phyloP scores from a whole-genome alignment of 148 eudicot species.

The Rhododendron vialii region DNA sequence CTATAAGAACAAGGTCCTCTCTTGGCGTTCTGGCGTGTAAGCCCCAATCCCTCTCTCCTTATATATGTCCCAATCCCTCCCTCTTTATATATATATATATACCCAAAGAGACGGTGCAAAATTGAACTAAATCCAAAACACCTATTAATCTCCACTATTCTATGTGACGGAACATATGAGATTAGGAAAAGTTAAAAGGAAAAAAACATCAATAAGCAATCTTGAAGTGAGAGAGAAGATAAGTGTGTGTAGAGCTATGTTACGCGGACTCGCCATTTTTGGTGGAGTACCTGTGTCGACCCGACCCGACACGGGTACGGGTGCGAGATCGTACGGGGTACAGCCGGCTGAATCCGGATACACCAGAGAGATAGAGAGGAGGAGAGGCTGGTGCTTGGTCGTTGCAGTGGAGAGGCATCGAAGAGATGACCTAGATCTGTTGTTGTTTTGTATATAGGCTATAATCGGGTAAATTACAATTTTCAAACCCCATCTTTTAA shows the following conservation, averaged over 20 bases:
- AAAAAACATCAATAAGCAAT: neutral
- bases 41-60: neutral
- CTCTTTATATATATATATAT: neutral
- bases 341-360: no score
- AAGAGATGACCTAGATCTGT: no score
- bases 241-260: neutral
- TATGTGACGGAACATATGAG: neutral
- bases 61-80: neutral
- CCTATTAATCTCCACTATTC: neutral
- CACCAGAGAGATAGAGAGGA: no score
- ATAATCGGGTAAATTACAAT: no score
- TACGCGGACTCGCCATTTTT: no score
- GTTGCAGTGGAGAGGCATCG: no score
- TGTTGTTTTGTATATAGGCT: no score
- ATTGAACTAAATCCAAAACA: neutral
- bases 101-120: neutral
- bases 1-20: constrained; percentile 98
- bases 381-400: no score
- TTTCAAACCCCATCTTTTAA: no score
- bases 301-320: no score
- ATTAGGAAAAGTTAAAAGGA: neutral
- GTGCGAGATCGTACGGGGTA: no score
- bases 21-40: constrained; percentile 90
- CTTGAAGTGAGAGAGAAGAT: neutral
- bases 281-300: no score